Base-by-base conservation (phyloP, 768 basidiomycete genomes). In the Rhodotorula taiwanensis region DNA sequence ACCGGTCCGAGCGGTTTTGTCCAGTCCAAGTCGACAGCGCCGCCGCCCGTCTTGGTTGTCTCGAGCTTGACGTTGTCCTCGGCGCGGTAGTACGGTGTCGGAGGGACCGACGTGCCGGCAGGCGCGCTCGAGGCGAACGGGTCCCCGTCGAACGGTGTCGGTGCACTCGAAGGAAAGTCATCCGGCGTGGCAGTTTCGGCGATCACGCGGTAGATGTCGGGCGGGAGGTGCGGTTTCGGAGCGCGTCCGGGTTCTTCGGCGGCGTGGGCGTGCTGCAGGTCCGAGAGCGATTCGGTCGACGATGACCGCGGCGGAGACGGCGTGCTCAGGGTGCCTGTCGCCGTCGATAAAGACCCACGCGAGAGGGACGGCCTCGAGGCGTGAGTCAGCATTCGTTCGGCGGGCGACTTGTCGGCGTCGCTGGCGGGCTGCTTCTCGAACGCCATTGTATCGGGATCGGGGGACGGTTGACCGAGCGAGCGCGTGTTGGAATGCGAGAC, bases 1-100 rank as follows among this genome's bases (percentile, higher is more conserved):
- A 72, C 73, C 0, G 76, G 76, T 2, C 76, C 76, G 16, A 73
- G 42, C 1, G 75, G 73, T 4, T 72, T 56, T 25, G 68, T 67
- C 55, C 74, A 74, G 53, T 76, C 72, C 41, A 76, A 66, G 36
- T 59, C 34, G 43, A 70, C 59, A 14, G 70, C 10, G 44, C 53
- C 14, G 60, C 47, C 20, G 66, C 36, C 31, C 39, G 52, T 4
- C 9, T 18, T 18, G 20, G 8, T 31, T 8, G 49, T 8, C 4
- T 23, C 31, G 30, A 4, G 8, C 7, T 16, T 4, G 13, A 5
- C 14, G 4, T 15, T 10, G 2, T 9, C 18, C 10, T 16, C 30
- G 5, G 21, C 47, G 47, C 59, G 8, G 52, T 28, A 4, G 13
- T 52, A 25, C 33, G 56, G 57, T 16, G 62, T 56, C 1, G 62